Evolutionary conservation across 2,329 filamentous ascomycete genomes (phyloP), one percentile per base, ranked within the genome.

Genomic region (Fusarium sp.): DNA sequence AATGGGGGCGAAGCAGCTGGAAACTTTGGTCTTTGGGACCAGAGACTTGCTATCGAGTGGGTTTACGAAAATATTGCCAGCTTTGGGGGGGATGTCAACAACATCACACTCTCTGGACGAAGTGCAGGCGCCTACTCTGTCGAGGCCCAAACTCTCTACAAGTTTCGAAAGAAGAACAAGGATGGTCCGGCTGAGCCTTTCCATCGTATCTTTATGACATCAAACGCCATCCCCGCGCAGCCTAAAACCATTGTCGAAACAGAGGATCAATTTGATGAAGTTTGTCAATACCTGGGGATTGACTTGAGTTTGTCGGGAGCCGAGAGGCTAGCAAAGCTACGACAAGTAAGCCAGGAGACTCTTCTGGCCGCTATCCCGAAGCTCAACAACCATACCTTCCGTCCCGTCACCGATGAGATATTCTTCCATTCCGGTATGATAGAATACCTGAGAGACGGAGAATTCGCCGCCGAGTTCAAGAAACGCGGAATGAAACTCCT

Each of bases 11-110:
- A 50, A 16, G 73, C 76, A 78, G 72, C 34, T 7, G 72, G 84
- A 2, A 86, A 86, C 67, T 84, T 82, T 68, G 85, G 85, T 2
- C 78, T 86, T 0, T 84, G 83, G 76, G 88, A 90, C 69, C 87
- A 89, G 71, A 79, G 85, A 3, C 78, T 86, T 14, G 87, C 87
- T 0, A 78, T 88, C 10, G 82, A 88, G 75, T 90, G 88, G 88
- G 84, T 88, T 0, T 81, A 86, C 37, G 78, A 84, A 7, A 85
- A 89, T 68, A 87, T 89, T 57, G 72, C 78, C 5, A 66, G 78
- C 23, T 88, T 88, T 66, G 84, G 84, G 10, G 87, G 87, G 4
- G 84, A 89, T 70, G 68, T 83, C 0, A 67, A 75, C n/a, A 84
- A 86, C 62, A 83, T 89, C 45, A 87, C 84, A 0, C 80, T 86